phyloP scores from a whole-genome alignment of 495 filamentous ascomycete species.

The Aspergillus kassunensis region DNA sequence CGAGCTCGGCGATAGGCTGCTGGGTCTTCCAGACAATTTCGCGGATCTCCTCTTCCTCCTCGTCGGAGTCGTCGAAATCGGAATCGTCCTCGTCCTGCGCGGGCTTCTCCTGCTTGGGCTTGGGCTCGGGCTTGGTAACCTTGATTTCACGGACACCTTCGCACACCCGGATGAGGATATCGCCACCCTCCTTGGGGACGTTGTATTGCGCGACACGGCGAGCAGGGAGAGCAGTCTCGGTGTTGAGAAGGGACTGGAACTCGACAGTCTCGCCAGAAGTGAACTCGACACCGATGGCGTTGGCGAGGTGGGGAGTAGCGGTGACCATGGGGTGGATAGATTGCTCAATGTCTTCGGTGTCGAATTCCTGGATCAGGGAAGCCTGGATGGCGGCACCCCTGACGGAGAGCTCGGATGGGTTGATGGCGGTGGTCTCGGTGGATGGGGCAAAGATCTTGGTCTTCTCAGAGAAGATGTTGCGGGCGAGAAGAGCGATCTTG shows the following conservation, averaged over 20 bases:
- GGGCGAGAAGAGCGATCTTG: conserved; percentile 74
- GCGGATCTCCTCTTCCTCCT: conserved; percentile 76
- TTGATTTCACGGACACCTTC: conserved; percentile 88
- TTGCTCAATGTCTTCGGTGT: conserved; percentile 88
- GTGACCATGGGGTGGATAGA: conserved; percentile 94
- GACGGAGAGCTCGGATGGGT: conserved; percentile 85
- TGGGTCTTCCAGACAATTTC: conserved; percentile 93
- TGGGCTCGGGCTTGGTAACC: conserved; percentile 77
- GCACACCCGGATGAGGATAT: conserved; percentile 79
- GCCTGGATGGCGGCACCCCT: conserved; percentile 95
- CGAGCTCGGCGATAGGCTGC: conserved; percentile 79
- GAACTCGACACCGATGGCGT: conserved; percentile 83
- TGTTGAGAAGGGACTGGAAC: conserved; percentile 73
- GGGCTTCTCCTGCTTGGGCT: conserved; percentile 62
- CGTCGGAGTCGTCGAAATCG: conserved; percentile 56
- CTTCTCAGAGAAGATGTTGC: conserved; percentile 72
- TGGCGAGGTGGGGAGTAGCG: conserved; percentile 80
- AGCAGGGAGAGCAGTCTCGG: conserved; percentile 87
- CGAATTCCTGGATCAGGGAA: conserved; percentile 86
- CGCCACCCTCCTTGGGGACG: conserved; percentile 71
- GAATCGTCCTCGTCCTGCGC: conserved; percentile 60
- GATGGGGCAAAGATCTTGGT: conserved; percentile 80
- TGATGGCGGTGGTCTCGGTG: conserved; percentile 71
- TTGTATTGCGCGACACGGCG: conserved; percentile 74
- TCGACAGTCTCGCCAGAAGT: conserved; percentile 56